phyloP scores from a whole-genome alignment of 1,139 yeast species.

The Suhomyces atakaporum region DNA sequence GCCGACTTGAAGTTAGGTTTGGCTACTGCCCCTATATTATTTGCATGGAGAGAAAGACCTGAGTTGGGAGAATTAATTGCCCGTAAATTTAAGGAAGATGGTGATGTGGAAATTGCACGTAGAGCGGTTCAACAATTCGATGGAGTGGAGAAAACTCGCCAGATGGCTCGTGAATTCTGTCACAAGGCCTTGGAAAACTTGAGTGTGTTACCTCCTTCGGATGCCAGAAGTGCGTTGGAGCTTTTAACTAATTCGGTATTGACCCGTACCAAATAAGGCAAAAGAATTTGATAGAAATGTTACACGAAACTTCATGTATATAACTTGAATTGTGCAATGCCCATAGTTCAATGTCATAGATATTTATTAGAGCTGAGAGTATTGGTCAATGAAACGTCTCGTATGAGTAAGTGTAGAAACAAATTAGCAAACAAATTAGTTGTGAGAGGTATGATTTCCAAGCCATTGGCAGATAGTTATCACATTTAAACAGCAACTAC shows the following conservation, averaged over 20 bases:
- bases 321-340: background rate
- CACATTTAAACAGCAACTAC: too few relatives aligned
- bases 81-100: slow-evolving; percentile 76
- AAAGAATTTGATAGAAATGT: too few relatives aligned
- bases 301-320: too few relatives aligned
- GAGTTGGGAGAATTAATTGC: slow-evolving; percentile 80
- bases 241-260: slow-evolving; percentile 80
- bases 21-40: slow-evolving; percentile 95
- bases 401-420: too few relatives aligned
- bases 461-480: too few relatives aligned
- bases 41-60: slow-evolving; percentile 90
- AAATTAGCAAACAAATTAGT: too few relatives aligned
- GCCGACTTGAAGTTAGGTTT: slow-evolving; percentile 92
- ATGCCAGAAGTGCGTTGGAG: slow-evolving; percentile 85
- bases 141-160: slow-evolving; percentile 77
- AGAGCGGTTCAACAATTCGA: slow-evolving; percentile 66
- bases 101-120: slow-evolving; percentile 83
- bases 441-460: too few relatives aligned
- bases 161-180: slow-evolving; percentile 78
- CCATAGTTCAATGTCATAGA: background rate
- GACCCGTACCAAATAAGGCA: slow-evolving; percentile 69
- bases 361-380: background rate
- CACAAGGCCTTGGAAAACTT: slow-evolving; percentile 72
- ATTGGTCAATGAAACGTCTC: too few relatives aligned
- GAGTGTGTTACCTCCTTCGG: slow-evolving; percentile 78